Evolutionary conservation across 1,284 basidiomycete genomes (phyloP).

Genomic region (Cutaneotrichosporon spelunceum): DNA sequence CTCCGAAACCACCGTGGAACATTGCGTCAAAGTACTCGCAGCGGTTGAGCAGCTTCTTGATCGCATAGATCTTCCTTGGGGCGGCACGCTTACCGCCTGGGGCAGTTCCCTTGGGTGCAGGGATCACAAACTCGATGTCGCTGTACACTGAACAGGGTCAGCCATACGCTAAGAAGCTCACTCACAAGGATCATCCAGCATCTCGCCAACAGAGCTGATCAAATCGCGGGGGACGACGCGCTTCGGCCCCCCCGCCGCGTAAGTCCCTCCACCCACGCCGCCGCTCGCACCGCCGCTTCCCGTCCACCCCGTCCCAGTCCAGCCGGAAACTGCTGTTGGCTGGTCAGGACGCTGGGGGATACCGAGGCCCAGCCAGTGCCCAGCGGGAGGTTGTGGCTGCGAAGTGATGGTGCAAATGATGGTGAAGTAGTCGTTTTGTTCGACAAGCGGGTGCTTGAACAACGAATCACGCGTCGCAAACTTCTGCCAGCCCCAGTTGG

Average conservation of each 20-base stretch:
- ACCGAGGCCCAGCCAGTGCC: constrained; percentile 46
- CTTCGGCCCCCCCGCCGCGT: constrained; percentile 42
- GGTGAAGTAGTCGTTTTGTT: constrained; percentile 61
- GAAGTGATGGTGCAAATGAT: constrained; percentile 76
- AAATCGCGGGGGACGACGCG: constrained; percentile 45
- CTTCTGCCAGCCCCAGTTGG: constrained; percentile 74
- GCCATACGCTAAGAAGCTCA: constrained; percentile 3
- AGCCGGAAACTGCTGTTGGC: constrained; percentile 8
- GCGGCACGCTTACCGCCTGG: constrained; percentile 2
- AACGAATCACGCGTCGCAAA: constrained; percentile 73
- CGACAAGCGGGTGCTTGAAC: constrained; percentile 63
- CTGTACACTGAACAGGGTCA: constrained; percentile 59
- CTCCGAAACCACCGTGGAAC: constrained; percentile 48
- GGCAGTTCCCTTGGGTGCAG: constrained; percentile 31
- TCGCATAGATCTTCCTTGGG: constrained; percentile 54
- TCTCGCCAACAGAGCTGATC: constrained; percentile 61
- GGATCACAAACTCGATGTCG: constrained; percentile 73
- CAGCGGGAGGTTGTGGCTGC: constrained; percentile 60
- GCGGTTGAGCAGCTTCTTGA: constrained; percentile 64
- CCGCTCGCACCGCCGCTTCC: constrained; percentile 41
- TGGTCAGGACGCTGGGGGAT: constrained; percentile 19
- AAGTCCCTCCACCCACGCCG: constrained; percentile 43
- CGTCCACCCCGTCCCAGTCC: constrained; percentile 36
- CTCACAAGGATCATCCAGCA: constrained; percentile 65
- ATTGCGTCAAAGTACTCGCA: constrained; percentile 67